Evolutionary conservation across 2,329 filamentous ascomycete species (phyloP).

Genomic region (Epichloe bromicola): DNA sequence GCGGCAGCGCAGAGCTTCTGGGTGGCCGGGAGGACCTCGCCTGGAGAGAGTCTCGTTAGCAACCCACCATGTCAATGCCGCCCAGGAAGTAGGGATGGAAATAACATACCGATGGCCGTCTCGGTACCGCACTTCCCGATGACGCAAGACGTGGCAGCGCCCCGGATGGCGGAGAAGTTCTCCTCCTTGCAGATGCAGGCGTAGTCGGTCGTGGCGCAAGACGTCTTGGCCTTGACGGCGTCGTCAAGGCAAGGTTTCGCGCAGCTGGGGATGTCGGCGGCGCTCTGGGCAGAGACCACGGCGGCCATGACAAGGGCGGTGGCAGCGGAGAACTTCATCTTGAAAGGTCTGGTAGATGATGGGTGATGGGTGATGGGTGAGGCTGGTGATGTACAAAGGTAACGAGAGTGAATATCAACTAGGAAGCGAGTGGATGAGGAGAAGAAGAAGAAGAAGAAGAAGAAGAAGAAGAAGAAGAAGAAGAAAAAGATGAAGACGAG

Average conservation of each 20-base stretch:
- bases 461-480: background rate
- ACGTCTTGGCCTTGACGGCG: conserved; percentile 18
- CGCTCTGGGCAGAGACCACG: conserved; percentile 21
- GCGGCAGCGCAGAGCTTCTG: conserved; percentile 19
- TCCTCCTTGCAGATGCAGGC: conserved; percentile 19
- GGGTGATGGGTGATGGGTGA: background rate
- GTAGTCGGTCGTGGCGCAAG: conserved; percentile 20
- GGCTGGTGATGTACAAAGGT: conserved; percentile 7
- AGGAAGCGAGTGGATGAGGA: conserved; percentile 19
- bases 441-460: background rate
- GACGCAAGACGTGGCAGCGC: conserved; percentile 22
- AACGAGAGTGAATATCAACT: conserved; percentile 17
- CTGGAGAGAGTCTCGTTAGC: conserved; percentile 10
- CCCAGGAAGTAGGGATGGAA: too few species aligned
- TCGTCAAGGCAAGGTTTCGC: conserved; percentile 23
- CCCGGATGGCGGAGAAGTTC: conserved; percentile 19
- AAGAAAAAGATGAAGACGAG: background rate
- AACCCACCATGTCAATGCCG: too few species aligned
- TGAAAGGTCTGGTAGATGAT: conserved; percentile 10
- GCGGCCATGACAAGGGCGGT: conserved; percentile 21
- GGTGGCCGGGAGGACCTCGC: conserved; percentile 26
- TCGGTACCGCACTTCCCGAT: conserved; percentile 23
- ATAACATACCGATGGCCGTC: conserved; percentile 26
- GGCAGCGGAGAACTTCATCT: conserved; percentile 25
- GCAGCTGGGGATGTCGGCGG: conserved; percentile 24